A percentile compares a stretch with the other conserved stretches of the same genome.
These are phyloP conservation scores for Leptographium lundbergii DNA, from an alignment of 2,329 filamentous ascomycete genomes.

Conservation along the genomic window DNA sequence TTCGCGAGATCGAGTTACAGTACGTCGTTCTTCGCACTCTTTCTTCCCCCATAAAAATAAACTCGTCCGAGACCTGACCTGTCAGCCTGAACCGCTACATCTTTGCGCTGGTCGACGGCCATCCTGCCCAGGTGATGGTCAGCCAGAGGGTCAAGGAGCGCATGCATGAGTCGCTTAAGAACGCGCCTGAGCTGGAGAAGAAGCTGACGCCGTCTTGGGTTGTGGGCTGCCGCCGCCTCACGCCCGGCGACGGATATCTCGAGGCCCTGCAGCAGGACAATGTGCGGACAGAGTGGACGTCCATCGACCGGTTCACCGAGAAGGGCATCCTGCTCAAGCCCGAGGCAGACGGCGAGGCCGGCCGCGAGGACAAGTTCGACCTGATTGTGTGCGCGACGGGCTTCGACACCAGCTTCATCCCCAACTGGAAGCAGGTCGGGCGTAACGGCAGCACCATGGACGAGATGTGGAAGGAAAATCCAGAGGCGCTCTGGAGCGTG, in stretches of 20 bases:
- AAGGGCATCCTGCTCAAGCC: conserved; percentile 15
- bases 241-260: conserved; percentile 28
- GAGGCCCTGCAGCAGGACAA: conserved; percentile 29
- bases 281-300: conserved; percentile 25
- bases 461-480: background rate
- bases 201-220: conserved; percentile 29
- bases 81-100: conserved; percentile 22
- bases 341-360: conserved; percentile 16
- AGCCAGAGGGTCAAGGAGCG: conserved; percentile 23
- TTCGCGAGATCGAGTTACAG: background rate
- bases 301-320: conserved; percentile 23
- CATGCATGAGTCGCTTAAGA: conserved; percentile 17
- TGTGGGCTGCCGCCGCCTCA: conserved; percentile 28
- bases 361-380: conserved; percentile 15
- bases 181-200: conserved; percentile 28
- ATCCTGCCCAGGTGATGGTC: conserved; percentile 18
- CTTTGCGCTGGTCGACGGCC: conserved; percentile 21
- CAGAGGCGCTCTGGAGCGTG: background rate
- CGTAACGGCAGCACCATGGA: background rate
- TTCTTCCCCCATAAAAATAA: background rate
- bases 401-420: conserved; percentile 18
- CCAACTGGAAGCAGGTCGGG: conserved; percentile 10
- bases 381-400: conserved; percentile 24
- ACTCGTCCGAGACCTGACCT: conserved; percentile 13
- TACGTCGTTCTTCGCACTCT: background rate